Base-by-base conservation (phyloP, 768 basidiomycete species). In the Leccinum broughii region DNA sequence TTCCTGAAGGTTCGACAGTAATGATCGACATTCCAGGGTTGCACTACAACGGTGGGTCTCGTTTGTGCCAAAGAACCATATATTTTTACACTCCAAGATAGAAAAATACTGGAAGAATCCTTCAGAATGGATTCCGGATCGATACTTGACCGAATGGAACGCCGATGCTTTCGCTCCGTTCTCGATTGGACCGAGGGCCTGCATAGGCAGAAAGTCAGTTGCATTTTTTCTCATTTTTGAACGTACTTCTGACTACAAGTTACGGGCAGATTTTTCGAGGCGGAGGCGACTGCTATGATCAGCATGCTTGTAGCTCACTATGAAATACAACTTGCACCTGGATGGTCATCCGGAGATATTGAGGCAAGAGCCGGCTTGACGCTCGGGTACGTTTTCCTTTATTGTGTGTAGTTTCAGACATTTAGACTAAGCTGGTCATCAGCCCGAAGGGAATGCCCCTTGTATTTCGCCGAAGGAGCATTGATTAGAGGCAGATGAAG, bases 81-180 rank as follows among this genome's bases (percentile, higher is more conserved):
- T 24, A 39, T 8, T 39, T 17, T 39, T 39, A 39, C 15, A 39
- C 37, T 15, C 0, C 37, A 39, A 39, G 37, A 39, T n/a, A 46
- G 44, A 46, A 20, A 20, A 46, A 13, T 22, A 46, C 11, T 46
- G 44, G 44, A 46, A 13, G 44, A 20, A 46, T 11, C 44, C 44
- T 46, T 22, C 20, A 13, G 44, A 46, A 46, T 57, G 56, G 56
- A 50, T 30, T n/a, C 56, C 34, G 4, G 56, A 49, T 49, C 46
- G 46, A n/a, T 56, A 37, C 46, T 17, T 56, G 22, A 56, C 17
- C 7, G 56, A 56, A 35, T 37, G 56, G 48, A 56, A 24, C 8
- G 32, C 17, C 11, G 48, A 56, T 8, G 48, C 56, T 7, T 57
- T 57, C 4, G 24, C 35, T n/a, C 56, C 56, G 14, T 57, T 57